Evolutionary conservation across 495 filamentous ascomycete species (phyloP).

Genomic region (Podospora bellae-mahoneyi): DNA sequence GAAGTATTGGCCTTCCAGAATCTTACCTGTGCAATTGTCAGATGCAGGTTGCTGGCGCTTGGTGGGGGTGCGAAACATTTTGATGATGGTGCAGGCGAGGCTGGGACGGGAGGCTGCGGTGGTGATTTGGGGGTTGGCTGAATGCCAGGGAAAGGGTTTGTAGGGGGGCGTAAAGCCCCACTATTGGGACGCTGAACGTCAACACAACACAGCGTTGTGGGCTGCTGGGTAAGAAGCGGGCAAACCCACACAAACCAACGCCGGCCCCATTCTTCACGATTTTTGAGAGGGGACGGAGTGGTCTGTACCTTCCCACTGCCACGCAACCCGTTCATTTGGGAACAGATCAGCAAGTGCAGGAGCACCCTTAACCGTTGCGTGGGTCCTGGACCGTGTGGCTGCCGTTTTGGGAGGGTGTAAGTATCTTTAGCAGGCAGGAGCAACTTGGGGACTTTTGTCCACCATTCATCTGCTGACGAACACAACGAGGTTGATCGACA

Average conservation of each 20-base stretch:
- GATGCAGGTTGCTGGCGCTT: background rate
- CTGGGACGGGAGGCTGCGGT: background rate
- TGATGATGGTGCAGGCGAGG: background rate
- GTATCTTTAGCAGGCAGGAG: background rate
- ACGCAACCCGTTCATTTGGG: conserved; percentile 27
- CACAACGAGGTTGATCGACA: background rate
- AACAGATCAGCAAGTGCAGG: conserved; percentile 36
- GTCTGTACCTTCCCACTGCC: background rate
- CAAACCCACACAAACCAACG: too few relatives aligned
- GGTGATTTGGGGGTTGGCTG: background rate
- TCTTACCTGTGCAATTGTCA: background rate
- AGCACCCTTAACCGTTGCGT: background rate
- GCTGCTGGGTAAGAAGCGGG: too few relatives aligned
- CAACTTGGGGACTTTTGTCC: too few relatives aligned
- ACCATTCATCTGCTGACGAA: background rate
- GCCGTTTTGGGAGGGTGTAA: background rate
- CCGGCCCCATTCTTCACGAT: too few relatives aligned
- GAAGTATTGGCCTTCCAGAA: background rate
- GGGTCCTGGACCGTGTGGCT: too few relatives aligned
- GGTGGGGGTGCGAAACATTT: too few relatives aligned
- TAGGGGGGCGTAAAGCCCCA: background rate
- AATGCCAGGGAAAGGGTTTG: background rate
- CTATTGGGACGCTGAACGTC: background rate
- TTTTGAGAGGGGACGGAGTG: too few relatives aligned
- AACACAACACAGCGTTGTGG: too few relatives aligned